Evolutionary conservation across 495 filamentous ascomycete species (phyloP), one percentile per base, ranked within the genome.

Genomic region (Xylaria nigripes): DNA sequence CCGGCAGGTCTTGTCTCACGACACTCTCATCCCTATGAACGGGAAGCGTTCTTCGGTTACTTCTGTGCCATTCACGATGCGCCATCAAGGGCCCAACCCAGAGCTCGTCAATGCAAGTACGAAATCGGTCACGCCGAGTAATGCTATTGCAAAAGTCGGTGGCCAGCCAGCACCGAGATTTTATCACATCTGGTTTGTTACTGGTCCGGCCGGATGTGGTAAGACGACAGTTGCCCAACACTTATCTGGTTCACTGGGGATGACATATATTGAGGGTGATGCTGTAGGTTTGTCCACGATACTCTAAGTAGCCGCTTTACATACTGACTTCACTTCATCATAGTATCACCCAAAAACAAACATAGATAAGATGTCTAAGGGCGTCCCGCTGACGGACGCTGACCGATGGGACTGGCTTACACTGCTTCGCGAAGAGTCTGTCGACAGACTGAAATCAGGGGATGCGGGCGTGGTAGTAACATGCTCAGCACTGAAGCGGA

Each of bases 341-440:
- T 61, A 99, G 94, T 97, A 81, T 70, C 94, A 99, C 67, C 79
- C 90, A 2, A 61, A 76, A 48, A 70, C 84, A 50, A 97, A 96
- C 74, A 85, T 95, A 64, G 83, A 91, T 30, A 99, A 99, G 70
- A 99, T 99, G 94, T 74, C 81, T 65, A 75, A 80, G 60, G 89
- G 89, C 57, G 86, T 83, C 38, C 89, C 94, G 6, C 77, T 99
- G 46, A 97, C 90, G 46, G 94, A 99, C 68, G 83, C 82, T 58
- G 94, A 99, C 71, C 87, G 94, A 54, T 97, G 94, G 94, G 92
- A 95, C 74, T 99, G 94, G 94, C 83, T 99, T 44, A 92, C 91
- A 56, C 75, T 80, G 21, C 80, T 97, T 5, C 89, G 94, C 61
- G 81, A 95, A 60, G 83, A 89, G 53, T 87, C 90, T 29, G 80